A percentile compares a stretch with the other conserved stretches of the same genome.
Evolutionary conservation across 352 stramenopile species (phyloP).

Genomic region (Globisporangium carolinianum): DNA sequence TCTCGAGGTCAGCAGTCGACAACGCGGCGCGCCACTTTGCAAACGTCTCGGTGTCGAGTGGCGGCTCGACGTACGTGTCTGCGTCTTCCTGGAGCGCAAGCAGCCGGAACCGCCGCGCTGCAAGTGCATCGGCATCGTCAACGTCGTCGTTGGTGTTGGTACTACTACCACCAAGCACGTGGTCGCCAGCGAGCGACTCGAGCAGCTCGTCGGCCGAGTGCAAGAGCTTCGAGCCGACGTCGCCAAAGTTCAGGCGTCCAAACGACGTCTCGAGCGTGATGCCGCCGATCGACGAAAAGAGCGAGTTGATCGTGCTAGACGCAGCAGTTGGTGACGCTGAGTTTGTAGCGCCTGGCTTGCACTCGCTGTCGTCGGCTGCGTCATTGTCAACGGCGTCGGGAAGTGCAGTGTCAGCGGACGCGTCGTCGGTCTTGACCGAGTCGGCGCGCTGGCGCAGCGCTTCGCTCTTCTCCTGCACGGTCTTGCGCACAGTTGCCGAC

Average conservation of each 20-base stretch:
- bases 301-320: conserved; percentile 20
- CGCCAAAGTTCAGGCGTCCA: conserved; percentile 30
- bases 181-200: conserved; percentile 33
- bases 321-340: conserved; percentile 1
- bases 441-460: conserved; percentile 28
- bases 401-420: conserved; percentile 2
- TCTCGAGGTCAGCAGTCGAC: conserved; percentile 23
- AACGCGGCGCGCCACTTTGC: conserved; percentile 45
- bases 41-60: conserved; percentile 54
- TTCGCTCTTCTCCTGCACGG: conserved; percentile 43
- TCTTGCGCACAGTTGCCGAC: conserved; percentile 43
- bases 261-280: conserved; percentile 15
- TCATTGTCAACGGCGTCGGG: neutral
- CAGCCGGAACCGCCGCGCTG: conserved; percentile 46
- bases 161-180: neutral
- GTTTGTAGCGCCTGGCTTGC: neutral
- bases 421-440: conserved; percentile 9
- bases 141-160: conserved; percentile 13
- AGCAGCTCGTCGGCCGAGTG: conserved; percentile 63
- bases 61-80: conserved; percentile 54
- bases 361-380: conserved; percentile 1
- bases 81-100: conserved; percentile 56
- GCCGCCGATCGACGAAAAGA: conserved; percentile 51
- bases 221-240: conserved; percentile 64
- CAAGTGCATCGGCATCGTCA: conserved; percentile 13